A percentile compares a stretch with the other conserved stretches of the same genome.
phyloP scores from a whole-genome alignment of 1,284 basidiomycete genomes.

The Fomitiporia mediterranea region DNA sequence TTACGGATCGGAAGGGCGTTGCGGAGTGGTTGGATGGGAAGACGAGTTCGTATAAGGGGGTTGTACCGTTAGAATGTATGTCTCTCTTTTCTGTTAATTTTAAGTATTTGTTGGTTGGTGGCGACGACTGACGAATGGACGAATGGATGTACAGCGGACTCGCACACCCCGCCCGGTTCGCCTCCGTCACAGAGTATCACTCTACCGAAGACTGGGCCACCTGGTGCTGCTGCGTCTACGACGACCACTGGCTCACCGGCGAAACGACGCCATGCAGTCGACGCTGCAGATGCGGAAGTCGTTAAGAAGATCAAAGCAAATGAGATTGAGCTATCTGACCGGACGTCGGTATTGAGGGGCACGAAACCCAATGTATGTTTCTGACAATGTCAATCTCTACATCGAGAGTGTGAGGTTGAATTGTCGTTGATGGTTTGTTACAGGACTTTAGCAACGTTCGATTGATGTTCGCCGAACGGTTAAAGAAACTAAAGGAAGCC shows the following conservation, averaged over 20 bases:
- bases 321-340: slow-evolving; percentile 71
- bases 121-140: neutral
- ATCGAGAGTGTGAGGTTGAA: neutral
- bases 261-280: slow-evolving; percentile 77
- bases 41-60: slow-evolving; percentile 48
- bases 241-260: slow-evolving; percentile 44
- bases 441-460: slow-evolving; percentile 73
- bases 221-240: slow-evolving; percentile 35
- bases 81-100: slow-evolving; percentile 14
- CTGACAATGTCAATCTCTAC: slow-evolving; percentile 1
- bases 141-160: slow-evolving; percentile 29
- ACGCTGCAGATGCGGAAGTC: slow-evolving; percentile 72
- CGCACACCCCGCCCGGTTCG: slow-evolving; percentile 62
- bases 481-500: slow-evolving; percentile 70
- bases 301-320: slow-evolving; percentile 77
- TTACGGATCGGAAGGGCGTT: slow-evolving; percentile 79
- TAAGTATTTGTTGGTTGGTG: neutral
- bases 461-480: slow-evolving; percentile 57
- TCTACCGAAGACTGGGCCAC: slow-evolving; percentile 36
- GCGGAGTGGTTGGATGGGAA: slow-evolving; percentile 81
- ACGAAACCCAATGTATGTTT: slow-evolving; percentile 64
- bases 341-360: slow-evolving; percentile 73
- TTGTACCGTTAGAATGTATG: slow-evolving; percentile 55
- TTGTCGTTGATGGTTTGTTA: neutral
- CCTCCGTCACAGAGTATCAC: slow-evolving; percentile 39